phyloP scores from a whole-genome alignment of 2,329 filamentous ascomycete species.

The Phaeosphaeriaceae sp. region DNA sequence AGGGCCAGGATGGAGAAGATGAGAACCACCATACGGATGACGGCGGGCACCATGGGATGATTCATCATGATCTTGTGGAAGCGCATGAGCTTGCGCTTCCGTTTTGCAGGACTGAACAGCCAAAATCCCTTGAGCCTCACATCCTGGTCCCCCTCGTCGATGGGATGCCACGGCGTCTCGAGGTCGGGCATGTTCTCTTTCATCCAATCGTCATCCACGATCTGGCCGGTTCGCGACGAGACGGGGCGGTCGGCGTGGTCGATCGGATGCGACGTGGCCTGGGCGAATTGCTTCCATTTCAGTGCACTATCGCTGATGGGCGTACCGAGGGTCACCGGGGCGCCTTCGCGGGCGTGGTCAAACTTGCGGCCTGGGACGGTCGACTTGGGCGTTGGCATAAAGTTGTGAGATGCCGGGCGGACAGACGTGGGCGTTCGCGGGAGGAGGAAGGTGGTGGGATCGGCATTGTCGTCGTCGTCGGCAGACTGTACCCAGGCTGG shows the following conservation, averaged over 20 bases:
- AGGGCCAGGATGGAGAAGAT: slow-evolving; percentile 83
- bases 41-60: slow-evolving; percentile 83
- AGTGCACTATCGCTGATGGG: slow-evolving; percentile 45
- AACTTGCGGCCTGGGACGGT: slow-evolving; percentile 48
- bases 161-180: slow-evolving; percentile 60
- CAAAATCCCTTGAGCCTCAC: slow-evolving; percentile 58
- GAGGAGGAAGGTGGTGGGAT: slow-evolving; percentile 40
- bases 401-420: slow-evolving; percentile 47
- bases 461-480: slow-evolving; percentile 45
- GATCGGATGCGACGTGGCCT: slow-evolving; percentile 33
- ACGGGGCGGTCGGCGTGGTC: slow-evolving; percentile 33
- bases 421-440: slow-evolving; percentile 43
- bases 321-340: slow-evolving; percentile 44
- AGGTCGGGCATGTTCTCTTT: slow-evolving; percentile 57
- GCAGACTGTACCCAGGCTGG: slow-evolving; percentile 48
- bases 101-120: slow-evolving; percentile 55
- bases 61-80: slow-evolving; percentile 74
- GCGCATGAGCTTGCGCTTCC: slow-evolving; percentile 63
- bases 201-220: slow-evolving; percentile 56
- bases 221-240: slow-evolving; percentile 38
- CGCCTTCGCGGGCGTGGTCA: slow-evolving; percentile 48
- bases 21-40: slow-evolving; percentile 83
- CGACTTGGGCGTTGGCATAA: slow-evolving; percentile 48
- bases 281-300: slow-evolving; percentile 49
- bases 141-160: slow-evolving; percentile 59